Base-by-base conservation (phyloP, 345 rosid species). In the Passiflora organensis region DNA sequence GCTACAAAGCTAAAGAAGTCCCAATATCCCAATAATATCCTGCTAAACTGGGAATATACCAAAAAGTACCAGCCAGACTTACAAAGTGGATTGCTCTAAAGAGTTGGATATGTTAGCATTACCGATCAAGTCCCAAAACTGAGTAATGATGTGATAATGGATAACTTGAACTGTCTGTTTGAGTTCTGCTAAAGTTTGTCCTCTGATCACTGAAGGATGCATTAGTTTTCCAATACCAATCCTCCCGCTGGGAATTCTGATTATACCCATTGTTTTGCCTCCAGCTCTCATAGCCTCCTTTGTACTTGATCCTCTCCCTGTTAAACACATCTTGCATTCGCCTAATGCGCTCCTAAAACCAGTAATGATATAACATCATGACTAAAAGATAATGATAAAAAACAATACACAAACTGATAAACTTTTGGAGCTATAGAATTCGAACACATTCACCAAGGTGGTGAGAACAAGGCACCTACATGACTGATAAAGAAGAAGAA, bases 281-380 rank as follows among this genome's bases (percentile, higher is more conserved):
- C 99, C 96, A 93, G 68, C 77, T 81, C 72, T 89, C 96, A 22
- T 78, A 84, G 47, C 84, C 76, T 43, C 83, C 81, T 59, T 69
- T 80, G 56, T 75, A 71, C 60, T 93, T 93, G 67, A 73, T 80
- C 73, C 94, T 76, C 71, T 84, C 96, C 60, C 99, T 78, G 72
- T 89, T 93, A 65, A 91, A 93, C 55, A 93, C 99, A 60, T 87
- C 86, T 71, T 93, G 96, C 99, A 86, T 93, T 13, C 95, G 95
- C 67, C 87, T 86, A 63, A 93, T 89, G 50, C 99, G 87, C 73
- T 89, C 95, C 98, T 91, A 69, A 2, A 69, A 74, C 46, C n/a
- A 41, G 41, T 1, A 23, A 49, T 20, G 20, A 16, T 0, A 6
- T 10, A 24, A 22, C 20, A 46, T 37, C 14, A 55, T 48, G 36